Base-by-base conservation (phyloP, 306 rosid species). In the Dalbergia oliveri region DNA sequence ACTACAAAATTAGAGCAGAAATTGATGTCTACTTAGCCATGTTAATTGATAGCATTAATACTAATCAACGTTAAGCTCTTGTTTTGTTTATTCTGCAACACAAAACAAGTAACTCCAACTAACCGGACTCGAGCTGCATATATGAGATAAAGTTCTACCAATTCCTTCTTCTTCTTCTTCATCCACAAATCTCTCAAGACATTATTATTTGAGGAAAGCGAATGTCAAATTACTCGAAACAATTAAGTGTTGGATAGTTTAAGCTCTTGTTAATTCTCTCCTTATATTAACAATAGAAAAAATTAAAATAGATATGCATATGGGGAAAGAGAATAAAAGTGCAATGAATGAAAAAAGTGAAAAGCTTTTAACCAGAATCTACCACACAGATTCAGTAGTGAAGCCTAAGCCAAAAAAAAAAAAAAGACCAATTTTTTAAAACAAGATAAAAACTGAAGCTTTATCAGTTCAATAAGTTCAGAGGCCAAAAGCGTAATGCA, bases 361-460 rank as follows among this genome's bases (percentile, higher is more conserved):
- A 74, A 78, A 51, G 54, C 49, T 39, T 77, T 57, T 77, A 60
- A 74, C 5, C 47, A 73, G 88, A 83, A 87, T 85, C 92, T 86
- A 74, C 83, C 77, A 69, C 51, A 69, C 81, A 79, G 85, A 84
- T 88, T 65, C 89, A 85, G 51, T 44, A 21, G 72, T 26, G 62
- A 80, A 76, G 63, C 18, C 26, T 33, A 51, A 79, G 6, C 53
- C 3, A 26, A 26, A 1, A 26, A 21, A 21, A 21, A 26, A 26
- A 26, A 33, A 79, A 60, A 79, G 72, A 56, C 39, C 0, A 73
- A 78, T 54, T 83, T 66, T 66, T 23, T 26, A 72, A 72, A 62
- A 21, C 6, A 66, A 58, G 13, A 50, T 26, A 66, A 66, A 78
- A 65, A 41, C 3, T 19, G 54, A 57, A 45, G 43, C 70, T 83